Evolutionary conservation across 2,329 filamentous ascomycete species (phyloP), one percentile per base, ranked within the genome.

Genomic region (Exophiala sp.): DNA sequence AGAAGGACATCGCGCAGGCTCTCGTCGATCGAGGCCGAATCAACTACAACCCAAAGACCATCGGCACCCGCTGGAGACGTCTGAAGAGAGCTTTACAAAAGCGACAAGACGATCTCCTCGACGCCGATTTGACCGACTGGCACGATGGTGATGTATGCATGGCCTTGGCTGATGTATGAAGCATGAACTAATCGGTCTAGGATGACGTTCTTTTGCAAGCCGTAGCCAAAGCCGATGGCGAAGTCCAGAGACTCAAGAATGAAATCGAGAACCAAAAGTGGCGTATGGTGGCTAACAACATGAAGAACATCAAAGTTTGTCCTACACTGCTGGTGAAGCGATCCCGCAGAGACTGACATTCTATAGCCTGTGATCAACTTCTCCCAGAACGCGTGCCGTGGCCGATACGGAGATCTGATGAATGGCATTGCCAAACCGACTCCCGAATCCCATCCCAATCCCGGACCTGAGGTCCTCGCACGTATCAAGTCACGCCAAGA

Each of bases 111-210:
- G 69, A 71, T 41, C 65, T 71, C 20, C 67, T 81, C 0, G 69
- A 75, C 42, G 71, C 75, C 46, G 72, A 76, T 36, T 65, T 75
- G 55, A 75, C 69, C 46, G 75, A 77, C 60, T 81, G 78, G 78
- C 70, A 75, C 47, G 66, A 70, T 10, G 71, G 71, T 14, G 78
- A 81, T 63, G 77, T 78, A 65, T 61, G 69, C 54, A 14, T 20
- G 14, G 33, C 11, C 14, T 9, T 38, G 16, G 10, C 10, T 20
- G 6, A 5, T 32, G 10, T 20, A 8, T 29, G 20, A 4, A 4
- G 5, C 12, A 41, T 42, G 3, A 42, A 52, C 55, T 62, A 35
- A 63, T 42, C 32, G 9, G 4, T 33, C 4, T 61, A 78, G 75
- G 77, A 79, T 55, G 67, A 72, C 16, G 63, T 68, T n/a, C 70